Evolutionary conservation across 73 alveolate genomes (phyloP).

Genomic region (Paramecium sexaurelia): DNA sequence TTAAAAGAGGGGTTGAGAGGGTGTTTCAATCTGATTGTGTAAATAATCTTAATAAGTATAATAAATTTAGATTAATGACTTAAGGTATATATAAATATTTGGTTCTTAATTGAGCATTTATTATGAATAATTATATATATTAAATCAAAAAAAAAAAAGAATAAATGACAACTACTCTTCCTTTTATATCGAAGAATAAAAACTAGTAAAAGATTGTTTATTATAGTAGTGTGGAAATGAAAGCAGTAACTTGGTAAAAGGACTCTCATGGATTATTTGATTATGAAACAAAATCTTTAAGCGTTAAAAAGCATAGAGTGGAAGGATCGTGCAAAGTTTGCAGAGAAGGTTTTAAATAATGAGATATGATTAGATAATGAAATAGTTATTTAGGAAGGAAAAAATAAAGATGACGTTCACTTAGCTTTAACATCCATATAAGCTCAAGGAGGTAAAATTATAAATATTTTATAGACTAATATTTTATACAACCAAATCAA

Average conservation of each 20-base stretch:
- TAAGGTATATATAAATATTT: background rate
- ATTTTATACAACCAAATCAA: background rate
- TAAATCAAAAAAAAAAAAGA: conserved; percentile 6
- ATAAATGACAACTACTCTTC: conserved; percentile 56
- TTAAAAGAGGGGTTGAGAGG: background rate
- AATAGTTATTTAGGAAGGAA: background rate
- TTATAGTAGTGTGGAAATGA: conserved; percentile 70
- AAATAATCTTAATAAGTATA: background rate
- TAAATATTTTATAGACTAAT: background rate
- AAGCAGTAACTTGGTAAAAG: conserved; percentile 83
- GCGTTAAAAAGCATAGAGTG: conserved; percentile 60
- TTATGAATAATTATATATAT: conserved; percentile 22
- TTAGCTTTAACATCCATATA: background rate
- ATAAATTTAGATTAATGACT: background rate
- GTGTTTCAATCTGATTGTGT: background rate
- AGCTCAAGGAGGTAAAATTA: conserved; percentile 14
- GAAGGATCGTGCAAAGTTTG: conserved; percentile 65
- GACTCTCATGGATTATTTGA: conserved; percentile 90
- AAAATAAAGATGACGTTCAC: background rate
- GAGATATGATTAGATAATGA: background rate
- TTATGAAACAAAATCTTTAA: conserved; percentile 81
- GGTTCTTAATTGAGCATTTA: background rate
- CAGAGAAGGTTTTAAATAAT: conserved; percentile 26
- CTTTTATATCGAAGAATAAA: conserved; percentile 37
- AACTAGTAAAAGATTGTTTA: background rate